phyloP scores from a whole-genome alignment of 164 flowering plant genomes.

The Buxus sempervirens region DNA sequence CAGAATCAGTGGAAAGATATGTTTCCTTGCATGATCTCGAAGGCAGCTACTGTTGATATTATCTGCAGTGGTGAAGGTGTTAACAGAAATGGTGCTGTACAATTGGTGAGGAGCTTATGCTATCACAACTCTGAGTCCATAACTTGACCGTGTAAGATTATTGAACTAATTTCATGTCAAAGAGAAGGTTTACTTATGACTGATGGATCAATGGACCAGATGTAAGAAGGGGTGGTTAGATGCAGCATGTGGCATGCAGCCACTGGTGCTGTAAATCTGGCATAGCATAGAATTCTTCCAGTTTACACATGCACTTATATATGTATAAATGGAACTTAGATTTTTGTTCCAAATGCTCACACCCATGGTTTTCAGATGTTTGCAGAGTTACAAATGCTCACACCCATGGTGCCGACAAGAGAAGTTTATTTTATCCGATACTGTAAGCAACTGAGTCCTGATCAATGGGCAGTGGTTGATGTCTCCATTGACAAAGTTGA shows the following conservation, averaged over 20 bases:
- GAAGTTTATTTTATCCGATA: slow-evolving; percentile 79
- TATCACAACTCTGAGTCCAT: background rate
- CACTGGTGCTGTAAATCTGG: too few species aligned
- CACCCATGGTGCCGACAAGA: slow-evolving; percentile 86
- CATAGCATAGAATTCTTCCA: too few species aligned
- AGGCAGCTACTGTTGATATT: slow-evolving; percentile 86
- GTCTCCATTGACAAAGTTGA: slow-evolving; percentile 83
- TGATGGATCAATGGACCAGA: too few species aligned
- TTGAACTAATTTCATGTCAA: too few species aligned
- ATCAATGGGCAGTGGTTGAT: slow-evolving; percentile 90
- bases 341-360: too few species aligned
- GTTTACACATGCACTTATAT: too few species aligned
- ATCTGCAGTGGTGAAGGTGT: slow-evolving; percentile 73
- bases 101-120: slow-evolving; percentile 51
- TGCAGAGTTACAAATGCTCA: slow-evolving; percentile 94
- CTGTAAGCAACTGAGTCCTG: slow-evolving; percentile 69
- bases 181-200: too few species aligned
- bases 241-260: too few species aligned
- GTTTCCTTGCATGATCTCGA: slow-evolving; percentile 85
- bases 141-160: too few species aligned
- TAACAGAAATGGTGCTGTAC: slow-evolving; percentile 63
- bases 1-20: slow-evolving; percentile 97
- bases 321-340: too few species aligned
- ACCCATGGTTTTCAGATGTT: slow-evolving; percentile 77
- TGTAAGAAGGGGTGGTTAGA: too few species aligned